A percentile compares a stretch with the other conserved stretches of the same genome.
These are phyloP conservation scores for Microbotryum violaceum DNA, from an alignment of 1,284 basidiomycete genomes.

Conservation along the genomic window DNA sequence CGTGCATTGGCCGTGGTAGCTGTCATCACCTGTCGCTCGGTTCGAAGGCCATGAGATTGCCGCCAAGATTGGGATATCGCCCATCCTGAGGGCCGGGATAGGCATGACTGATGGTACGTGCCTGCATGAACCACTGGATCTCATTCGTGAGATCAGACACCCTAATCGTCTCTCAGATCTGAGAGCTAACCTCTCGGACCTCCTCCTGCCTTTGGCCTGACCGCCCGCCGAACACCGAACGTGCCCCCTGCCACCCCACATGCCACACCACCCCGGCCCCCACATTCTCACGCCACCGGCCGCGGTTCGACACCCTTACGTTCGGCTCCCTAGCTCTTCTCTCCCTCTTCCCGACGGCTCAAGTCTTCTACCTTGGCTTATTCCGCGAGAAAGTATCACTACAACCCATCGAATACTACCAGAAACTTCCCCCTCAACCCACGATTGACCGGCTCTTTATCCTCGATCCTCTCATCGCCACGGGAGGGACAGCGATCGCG, in stretches of 20 bases:
- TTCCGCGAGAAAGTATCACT: conserved; percentile 83
- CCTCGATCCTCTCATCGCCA: conserved; percentile 82
- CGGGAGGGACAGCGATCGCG: conserved; percentile 84
- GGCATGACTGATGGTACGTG: conserved; percentile 76
- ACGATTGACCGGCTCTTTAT: conserved; percentile 76
- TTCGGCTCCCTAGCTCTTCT: conserved; percentile 48
- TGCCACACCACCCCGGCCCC: neutral
- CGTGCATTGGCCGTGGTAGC: conserved; percentile 4
- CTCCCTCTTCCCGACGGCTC: conserved; percentile 72
- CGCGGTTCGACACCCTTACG: neutral
- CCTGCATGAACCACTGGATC: neutral
- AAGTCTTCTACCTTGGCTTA: conserved; percentile 82
- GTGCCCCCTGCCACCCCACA: neutral
- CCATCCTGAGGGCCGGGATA: conserved; percentile 83
- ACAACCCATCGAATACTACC: conserved; percentile 94
- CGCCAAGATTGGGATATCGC: conserved; percentile 70
- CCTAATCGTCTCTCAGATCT: no score
- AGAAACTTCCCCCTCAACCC: conserved; percentile 71
- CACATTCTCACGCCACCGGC: no score
- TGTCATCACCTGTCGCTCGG: conserved; percentile 39
- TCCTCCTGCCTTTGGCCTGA: neutral
- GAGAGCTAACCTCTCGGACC: neutral
- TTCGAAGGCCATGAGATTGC: conserved; percentile 44
- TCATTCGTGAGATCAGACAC: no score
- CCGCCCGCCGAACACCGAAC: neutral